Base-by-base conservation (phyloP, 2,329 filamentous ascomycete genomes). In the Stemphylium lycopersici region DNA sequence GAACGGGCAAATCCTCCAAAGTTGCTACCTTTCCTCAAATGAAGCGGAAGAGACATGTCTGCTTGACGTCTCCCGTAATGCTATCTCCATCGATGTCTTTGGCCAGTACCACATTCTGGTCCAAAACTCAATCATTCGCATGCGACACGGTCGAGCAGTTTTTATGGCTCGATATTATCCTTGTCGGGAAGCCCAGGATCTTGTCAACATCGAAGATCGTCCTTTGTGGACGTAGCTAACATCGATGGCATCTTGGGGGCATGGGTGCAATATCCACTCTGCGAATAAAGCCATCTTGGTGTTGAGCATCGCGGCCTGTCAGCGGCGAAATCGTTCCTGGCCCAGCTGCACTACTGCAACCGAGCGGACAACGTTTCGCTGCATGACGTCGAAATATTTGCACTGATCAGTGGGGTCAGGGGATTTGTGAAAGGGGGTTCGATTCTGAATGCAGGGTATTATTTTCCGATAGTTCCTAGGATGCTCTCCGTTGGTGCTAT, bases 321-420 rank as follows among this genome's bases (percentile, higher is more conserved):
- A 49, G 39, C 45, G 51, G 51, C 51, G 26, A 34, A 34, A 26
- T 38, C 29, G 32, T 15, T 15, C 34, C 26, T 20, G 8, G 38
- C 42, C 33, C 34, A 49, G 31, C 36, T 38, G 8, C 46, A 26
- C 45, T 50, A 54, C 45, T 54, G 39, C 46, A 37, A 37, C 51
- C 51, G 51, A 53, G 42, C 46, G 34, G 40, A 38, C 26, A 39
- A 39, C 20, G 46, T 44, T 50, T 24, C 29, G 12, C 24, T 48
- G 47, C 34, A 54, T 54, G 51, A 54, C 51, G 51, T 54, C 26
- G 16, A 18, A 32, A 29, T 34, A 31, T 33, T 15, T 50, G 22
- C 12, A 16, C 31, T 32, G 45, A 32, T 12, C 31, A 29, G 38
- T 37, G 40, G 46, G 32, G 33, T 32, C 46, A 39, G 15, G 46